Percentiles rank a stretch among this genome's conserved stretches.
Evolutionary conservation across 2,329 filamentous ascomycete species (phyloP).

Genomic region (Cladosporium sp.): DNA sequence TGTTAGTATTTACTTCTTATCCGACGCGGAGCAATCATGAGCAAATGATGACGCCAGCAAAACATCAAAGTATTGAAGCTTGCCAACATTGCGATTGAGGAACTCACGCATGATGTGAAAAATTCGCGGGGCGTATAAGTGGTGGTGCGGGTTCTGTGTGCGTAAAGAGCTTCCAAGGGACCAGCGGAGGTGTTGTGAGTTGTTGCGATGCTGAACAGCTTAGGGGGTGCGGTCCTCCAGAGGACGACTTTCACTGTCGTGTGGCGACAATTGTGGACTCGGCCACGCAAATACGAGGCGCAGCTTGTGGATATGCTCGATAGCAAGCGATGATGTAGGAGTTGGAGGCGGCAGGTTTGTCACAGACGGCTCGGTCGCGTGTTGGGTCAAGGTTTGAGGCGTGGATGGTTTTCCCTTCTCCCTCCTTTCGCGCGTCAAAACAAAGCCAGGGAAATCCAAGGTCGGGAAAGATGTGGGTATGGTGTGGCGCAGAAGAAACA

Average conservation of each 20-base stretch:
- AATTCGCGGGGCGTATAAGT: neutral
- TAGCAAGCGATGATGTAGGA: neutral
- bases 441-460: no score
- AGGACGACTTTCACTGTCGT: neutral
- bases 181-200: neutral
- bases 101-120: neutral
- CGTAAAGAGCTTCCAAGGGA: neutral
- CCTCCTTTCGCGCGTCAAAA: neutral
- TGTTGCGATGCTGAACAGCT: neutral
- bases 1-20: neutral
- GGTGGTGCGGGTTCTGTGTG: neutral
- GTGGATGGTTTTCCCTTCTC: neutral
- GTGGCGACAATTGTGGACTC: slow-evolving; percentile 1
- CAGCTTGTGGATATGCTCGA: neutral
- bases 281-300: neutral
- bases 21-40: neutral
- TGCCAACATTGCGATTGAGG: neutral
- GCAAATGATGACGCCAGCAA: neutral
- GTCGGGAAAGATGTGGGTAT: no score
- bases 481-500: no score
- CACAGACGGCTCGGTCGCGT: neutral
- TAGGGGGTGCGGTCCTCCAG: neutral
- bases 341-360: neutral
- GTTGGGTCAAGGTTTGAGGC: neutral
- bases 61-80: neutral